Evolutionary conservation across 805 yeast species (phyloP), one percentile per base, ranked within the genome.

Genomic region (Naumovozyma baii): DNA sequence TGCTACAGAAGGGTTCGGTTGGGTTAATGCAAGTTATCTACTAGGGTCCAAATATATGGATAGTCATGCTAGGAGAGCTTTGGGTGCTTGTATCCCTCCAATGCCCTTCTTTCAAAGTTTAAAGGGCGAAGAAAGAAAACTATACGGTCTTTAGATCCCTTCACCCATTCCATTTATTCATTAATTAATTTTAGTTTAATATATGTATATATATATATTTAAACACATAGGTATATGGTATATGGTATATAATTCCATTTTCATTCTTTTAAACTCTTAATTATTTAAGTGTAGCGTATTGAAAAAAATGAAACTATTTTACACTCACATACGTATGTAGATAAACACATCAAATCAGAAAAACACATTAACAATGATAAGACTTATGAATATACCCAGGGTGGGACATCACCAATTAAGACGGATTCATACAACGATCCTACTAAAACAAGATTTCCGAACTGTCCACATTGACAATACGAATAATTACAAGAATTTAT

Each of bases 1-100:
- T 32, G 94, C 95, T 0, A 80, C 83, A 5, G 96, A 92, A 63
- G 98, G 98, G 1, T 90, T 90, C 61, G 98, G 97, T 1, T 90
- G 98, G 98, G 96, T 90, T 38, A 90, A 90, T 64, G 82, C 97
- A 4, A 78, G 92, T 50, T 87, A 75, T 61, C 52, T 81, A 19
- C 59, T 82, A 44, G 96, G 96, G 0, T 64, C 86, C 44, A 70
- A 80, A 17, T 74, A 74, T 43, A 64, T 83, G 61, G 77, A 76
- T 46, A 68, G 69, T 37, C 78, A 75, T 47, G 87, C 88, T 2
- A 70, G 70, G 42, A 69, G 95, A 45, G 85, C 88, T 1, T 66
- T 87, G 44, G 95, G 94, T 0, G 73, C 88, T 3, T 75, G 82
- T 39, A 78, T 87, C 2, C 76, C 85, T 3, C 94, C 94, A 0